Base-by-base conservation (phyloP, 352 stramenopile genomes). In the Globisporangium viniferum region DNA sequence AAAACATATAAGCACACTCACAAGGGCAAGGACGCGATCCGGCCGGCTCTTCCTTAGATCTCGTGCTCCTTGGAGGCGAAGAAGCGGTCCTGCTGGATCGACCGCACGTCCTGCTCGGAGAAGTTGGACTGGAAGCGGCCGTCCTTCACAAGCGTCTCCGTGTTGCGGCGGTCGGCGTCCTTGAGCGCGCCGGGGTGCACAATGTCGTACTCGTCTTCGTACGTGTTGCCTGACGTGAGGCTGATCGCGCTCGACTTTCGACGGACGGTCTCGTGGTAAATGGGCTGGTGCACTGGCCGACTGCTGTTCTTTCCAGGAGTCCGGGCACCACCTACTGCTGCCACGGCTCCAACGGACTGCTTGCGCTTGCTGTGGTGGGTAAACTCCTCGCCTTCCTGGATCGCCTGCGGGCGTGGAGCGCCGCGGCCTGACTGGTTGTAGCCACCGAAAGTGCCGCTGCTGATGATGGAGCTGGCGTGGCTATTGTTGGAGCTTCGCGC, bases 181-280 rank as follows among this genome's bases (percentile, higher is more conserved):
- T 60, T 74, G 61, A 93, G 77, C 48, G 76, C 85, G 29, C 73
- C 75, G 1, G 81, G 80, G 64, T 87, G 81, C 0, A 93, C 83
- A 36, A 93, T 93, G 57, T 93, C 85, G 57, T 87, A 93, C 67
- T 93, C 82, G 64, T 88, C 84, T 5, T 71, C 73, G 55, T 73
- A 71, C 66, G 60, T 64, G 27, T 66, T 57, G 31, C 60, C 68
- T 1, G 71, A 61, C 12, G 46, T n/a, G 41, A 62, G 49, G 44
- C 55, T 48, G 18, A 69, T 59, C 15, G 29, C 54, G 12, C 61
- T 54, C 29, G 61, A 44, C 24, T 59, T 48, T 22, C 46, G 56
- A 3, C 29, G 55, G 2, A 61, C 44, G 5, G 29, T 53, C 55
- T 33, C n/a, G n/a, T 62, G 60, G 31, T 69, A 70, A 7, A 64